A percentile compares a stretch with the other conserved stretches of the same genome.
phyloP scores from a whole-genome alignment of 1,139 yeast genomes.

The Sugiyamaella neomexicana region DNA sequence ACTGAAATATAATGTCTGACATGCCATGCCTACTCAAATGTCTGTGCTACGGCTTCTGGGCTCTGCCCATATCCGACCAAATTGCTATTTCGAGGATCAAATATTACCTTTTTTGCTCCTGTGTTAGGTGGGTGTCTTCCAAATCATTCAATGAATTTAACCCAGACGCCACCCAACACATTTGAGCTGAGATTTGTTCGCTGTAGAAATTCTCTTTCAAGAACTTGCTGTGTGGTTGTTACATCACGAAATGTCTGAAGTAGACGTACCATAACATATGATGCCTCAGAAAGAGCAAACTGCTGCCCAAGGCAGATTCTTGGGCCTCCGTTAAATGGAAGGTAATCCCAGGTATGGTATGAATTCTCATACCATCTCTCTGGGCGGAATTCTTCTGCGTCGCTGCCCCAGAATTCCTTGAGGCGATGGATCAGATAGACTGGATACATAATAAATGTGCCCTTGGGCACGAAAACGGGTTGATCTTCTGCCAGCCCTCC shows the following conservation, averaged over 20 bases:
- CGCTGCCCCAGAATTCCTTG: slow-evolving; percentile 50
- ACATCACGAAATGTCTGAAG: slow-evolving; percentile 37
- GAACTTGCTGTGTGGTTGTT: slow-evolving; percentile 1
- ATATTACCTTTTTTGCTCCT: no score
- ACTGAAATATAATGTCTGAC: slow-evolving; percentile 1
- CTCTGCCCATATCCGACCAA: not conserved
- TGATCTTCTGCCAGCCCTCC: slow-evolving; percentile 49
- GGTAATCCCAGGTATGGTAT: slow-evolving; percentile 47
- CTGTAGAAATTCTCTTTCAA: slow-evolving; percentile 2
- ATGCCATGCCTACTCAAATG: not conserved
- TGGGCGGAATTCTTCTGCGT: slow-evolving; percentile 50
- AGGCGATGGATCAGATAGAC: slow-evolving; percentile 52
- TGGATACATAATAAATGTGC: slow-evolving; percentile 49
- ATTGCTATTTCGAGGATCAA: no score
- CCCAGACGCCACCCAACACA: slow-evolving; percentile 25
- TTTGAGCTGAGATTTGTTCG: slow-evolving; percentile 21
- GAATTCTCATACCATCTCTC: slow-evolving; percentile 48
- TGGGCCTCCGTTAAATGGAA: slow-evolving; percentile 64
- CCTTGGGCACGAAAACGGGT: slow-evolving; percentile 52
- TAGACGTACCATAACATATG: slow-evolving; percentile 49
- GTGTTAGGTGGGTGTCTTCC: not conserved
- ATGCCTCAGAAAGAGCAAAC: slow-evolving; percentile 58
- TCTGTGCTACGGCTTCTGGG: not conserved
- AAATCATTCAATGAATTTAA: slow-evolving; percentile 17
- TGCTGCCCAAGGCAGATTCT: slow-evolving; percentile 62